phyloP scores from a whole-genome alignment of 805 yeast species.

The Candida cerambycidarum region DNA sequence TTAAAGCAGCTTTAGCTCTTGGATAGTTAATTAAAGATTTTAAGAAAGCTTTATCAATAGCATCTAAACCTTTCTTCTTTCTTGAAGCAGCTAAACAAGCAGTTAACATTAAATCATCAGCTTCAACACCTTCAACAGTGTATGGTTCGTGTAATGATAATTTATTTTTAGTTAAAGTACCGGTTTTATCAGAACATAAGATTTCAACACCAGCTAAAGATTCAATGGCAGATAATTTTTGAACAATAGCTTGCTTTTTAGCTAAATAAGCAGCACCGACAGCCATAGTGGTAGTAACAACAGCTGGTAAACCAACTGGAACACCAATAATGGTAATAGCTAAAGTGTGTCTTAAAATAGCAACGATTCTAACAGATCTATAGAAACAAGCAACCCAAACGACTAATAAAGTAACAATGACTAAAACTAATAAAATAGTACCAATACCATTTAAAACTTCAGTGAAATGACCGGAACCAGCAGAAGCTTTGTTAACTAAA shows the following conservation, averaged over 20 bases:
- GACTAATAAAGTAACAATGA: slow-evolving; percentile 78
- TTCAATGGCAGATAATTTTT: slow-evolving; percentile 94
- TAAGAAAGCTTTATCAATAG: slow-evolving; percentile 95
- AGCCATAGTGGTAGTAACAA: slow-evolving; percentile 98
- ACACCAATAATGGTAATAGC: slow-evolving; percentile 98
- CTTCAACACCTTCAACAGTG: slow-evolving; percentile 95
- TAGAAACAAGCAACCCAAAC: slow-evolving; percentile 95
- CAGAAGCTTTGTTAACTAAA: slow-evolving; percentile 90
- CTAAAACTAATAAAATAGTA: slow-evolving; percentile 85
- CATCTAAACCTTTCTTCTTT: slow-evolving; percentile 97
- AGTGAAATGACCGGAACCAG: slow-evolving; percentile 94
- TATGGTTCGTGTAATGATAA: slow-evolving; percentile 94
- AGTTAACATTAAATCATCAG: slow-evolving; percentile 94
- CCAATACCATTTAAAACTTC: slow-evolving; percentile 98
- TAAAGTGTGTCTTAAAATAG: slow-evolving; percentile 85
- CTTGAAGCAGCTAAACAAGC: slow-evolving; percentile 97
- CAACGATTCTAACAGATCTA: slow-evolving; percentile 84
- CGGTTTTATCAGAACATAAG: slow-evolving; percentile 97
- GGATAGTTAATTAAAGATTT: slow-evolving; percentile 87
- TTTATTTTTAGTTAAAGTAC: slow-evolving; percentile 97
- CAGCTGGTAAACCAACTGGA: slow-evolving; percentile 98
- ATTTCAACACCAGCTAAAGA: slow-evolving; percentile 97
- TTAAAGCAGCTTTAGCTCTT: slow-evolving; percentile 86
- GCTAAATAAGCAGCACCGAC: slow-evolving; percentile 99
- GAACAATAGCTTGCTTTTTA: slow-evolving; percentile 95